Percentiles rank a stretch among this genome's conserved stretches.
Conservation (phyloP, 164 flowering plant genomes). For the Saururus chinensis region DNA sequence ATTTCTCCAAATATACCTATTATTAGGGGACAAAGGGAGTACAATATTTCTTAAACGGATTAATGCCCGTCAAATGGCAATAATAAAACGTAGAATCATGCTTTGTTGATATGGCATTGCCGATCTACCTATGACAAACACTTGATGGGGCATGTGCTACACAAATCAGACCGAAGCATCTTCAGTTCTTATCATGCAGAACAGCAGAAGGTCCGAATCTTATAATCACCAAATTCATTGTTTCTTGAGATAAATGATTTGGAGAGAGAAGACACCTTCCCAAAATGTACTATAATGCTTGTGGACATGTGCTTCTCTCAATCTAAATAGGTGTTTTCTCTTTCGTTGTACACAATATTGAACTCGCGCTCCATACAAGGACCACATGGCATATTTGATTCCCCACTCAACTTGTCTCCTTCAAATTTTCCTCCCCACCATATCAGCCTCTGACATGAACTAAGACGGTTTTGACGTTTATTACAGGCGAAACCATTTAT, state of each 20-base stretch:
- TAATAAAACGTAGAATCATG: background rate
- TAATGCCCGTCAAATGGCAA: background rate
- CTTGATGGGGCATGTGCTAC: slow-evolving; percentile 2
- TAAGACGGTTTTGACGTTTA: too few relatives aligned
- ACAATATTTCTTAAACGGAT: too few relatives aligned
- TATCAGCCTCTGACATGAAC: background rate
- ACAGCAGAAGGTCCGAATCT: slow-evolving; percentile 2
- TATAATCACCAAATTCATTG: background rate
- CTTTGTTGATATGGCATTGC: background rate
- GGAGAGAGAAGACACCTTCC: background rate
- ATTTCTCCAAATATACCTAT: too few relatives aligned
- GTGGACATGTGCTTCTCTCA: slow-evolving; percentile 15
- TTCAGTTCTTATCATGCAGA: background rate
- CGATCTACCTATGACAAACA: background rate
- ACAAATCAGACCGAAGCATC: slow-evolving; percentile 4
- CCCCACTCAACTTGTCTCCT: slow-evolving; percentile 7
- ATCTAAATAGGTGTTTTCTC: slow-evolving; percentile 2
- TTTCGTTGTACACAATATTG: too few relatives aligned
- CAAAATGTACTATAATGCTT: background rate
- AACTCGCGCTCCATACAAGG: slow-evolving; percentile 3
- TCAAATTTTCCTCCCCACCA: background rate
- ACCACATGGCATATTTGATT: slow-evolving; percentile 20
- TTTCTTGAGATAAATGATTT: background rate
- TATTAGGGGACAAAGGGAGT: too few relatives aligned
- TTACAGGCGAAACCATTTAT: too few relatives aligned